Base-by-base conservation (phyloP, 257 asterid species). In the Ocimum tenuiflorum region DNA sequence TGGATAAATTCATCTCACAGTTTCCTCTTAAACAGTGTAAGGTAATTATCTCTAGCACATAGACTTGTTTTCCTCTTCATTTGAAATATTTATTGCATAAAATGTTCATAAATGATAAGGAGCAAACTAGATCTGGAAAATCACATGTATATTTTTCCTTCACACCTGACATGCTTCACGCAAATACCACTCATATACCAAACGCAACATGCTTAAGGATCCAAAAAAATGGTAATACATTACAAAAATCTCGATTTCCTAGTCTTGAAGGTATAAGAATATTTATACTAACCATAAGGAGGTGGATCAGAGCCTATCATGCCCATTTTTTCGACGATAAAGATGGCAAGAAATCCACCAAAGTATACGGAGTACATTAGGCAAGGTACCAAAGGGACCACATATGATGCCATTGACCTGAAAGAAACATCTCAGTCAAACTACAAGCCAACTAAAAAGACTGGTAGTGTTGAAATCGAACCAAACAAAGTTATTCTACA, bases 301-400 rank as follows among this genome's bases (percentile, higher is more conserved):
- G 95, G 95, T 59, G 99, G 95, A 76, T 53, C 81, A 38, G 99
- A 83, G 81, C 97, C 99, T 39, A 81, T 60, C 97, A 88, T 88
- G 80, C 99, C 96, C 95, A 88, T 80, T 86, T 94, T 94, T 88
- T 94, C 99, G n/a, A 88, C 86, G 84, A 94, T 41, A 79, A 94
- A 94, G 46, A 67, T 66, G 42, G 70, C 84, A 66, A 90, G 88
- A 75, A 94, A 85, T 76, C 99, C 99, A 2, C 99, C 99, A 70
- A 88, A 90, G 82, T 89, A 94, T 63, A 82, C 82, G 12, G 89
- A 76, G 73, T 94, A 86, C 78, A 75, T 73, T 60, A 90, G 23
- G 83, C 95, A 82, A 70, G 99, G 99, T 54, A 86, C 54, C 65
- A 88, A 73, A 65, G 95, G 85, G 67, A 83, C 66, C 71, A 86